These are phyloP conservation scores for Lepiota subincarnata DNA, from an alignment of 768 basidiomycete genomes.

Conservation along the genomic window DNA sequence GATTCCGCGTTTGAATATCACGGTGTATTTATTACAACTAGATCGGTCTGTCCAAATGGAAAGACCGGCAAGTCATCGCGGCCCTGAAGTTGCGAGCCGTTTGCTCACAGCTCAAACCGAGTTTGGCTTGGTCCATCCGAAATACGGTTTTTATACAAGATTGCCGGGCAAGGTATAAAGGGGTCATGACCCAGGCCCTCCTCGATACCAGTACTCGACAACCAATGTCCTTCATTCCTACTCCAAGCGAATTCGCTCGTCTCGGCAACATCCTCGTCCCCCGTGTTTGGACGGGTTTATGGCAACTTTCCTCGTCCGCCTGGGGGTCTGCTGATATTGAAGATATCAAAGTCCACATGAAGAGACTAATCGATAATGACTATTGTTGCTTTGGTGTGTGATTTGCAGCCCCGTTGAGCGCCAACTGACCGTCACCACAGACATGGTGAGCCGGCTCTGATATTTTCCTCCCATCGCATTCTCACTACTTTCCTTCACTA, in stretches of 20 bases:
- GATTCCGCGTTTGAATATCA: neutral
- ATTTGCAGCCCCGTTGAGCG: neutral
- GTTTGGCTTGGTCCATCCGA: neutral
- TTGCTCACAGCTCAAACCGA: neutral
- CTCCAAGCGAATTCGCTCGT: slow-evolving; percentile 40
- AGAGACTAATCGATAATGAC: slow-evolving; percentile 53
- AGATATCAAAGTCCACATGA: slow-evolving; percentile 67
- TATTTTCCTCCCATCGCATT: neutral
- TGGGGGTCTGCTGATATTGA: slow-evolving; percentile 74
- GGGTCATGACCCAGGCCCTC: slow-evolving; percentile 1
- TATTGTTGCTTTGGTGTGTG: slow-evolving; percentile 59
- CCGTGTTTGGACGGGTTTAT: slow-evolving; percentile 73
- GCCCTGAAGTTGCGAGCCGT: neutral
- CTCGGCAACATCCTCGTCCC: slow-evolving; percentile 58
- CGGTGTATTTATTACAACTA: neutral
- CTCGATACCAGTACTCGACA: slow-evolving; percentile 13
- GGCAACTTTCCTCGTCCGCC: slow-evolving; percentile 83
- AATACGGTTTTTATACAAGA: slow-evolving; percentile 11
- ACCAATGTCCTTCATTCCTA: slow-evolving; percentile 18
- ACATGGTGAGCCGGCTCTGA: slow-evolving; percentile 31
- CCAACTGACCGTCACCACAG: slow-evolving; percentile 18
- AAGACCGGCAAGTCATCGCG: neutral
- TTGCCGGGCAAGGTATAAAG: slow-evolving; percentile 18
- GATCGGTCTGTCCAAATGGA: neutral
- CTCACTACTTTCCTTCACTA: slow-evolving; percentile 2